Evolutionary conservation across 805 yeast species (phyloP), one percentile per base, ranked within the genome.

Genomic region (Starmerella bombicola): DNA sequence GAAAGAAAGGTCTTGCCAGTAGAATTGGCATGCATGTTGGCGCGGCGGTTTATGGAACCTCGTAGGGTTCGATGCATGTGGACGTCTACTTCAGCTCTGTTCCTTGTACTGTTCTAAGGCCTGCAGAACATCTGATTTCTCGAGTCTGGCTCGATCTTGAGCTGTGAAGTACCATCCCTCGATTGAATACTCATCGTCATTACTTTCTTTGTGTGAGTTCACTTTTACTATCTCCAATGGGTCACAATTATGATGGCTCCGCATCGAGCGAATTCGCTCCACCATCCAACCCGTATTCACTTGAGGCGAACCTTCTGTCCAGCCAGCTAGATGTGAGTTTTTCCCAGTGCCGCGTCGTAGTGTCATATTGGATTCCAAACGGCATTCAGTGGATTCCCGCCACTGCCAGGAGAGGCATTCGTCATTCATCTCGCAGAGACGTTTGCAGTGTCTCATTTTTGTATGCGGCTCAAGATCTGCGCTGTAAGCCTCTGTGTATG

Each of bases 261-360:
- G 46, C 33, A 52, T 22, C 15, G 40, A 43, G 3, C 55, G 46
- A 29, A 60, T 60, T n/a, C 61, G 47, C 22, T 60, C 62, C 13
- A 59, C 38, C 45, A 46, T 51, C 59, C 58, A 60, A 3, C 56
- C 61, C 16, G 55, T 48, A 12, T 40, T 46, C 4, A 50, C 40
- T 8, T 19, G 28, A 8, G 30, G 28, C n/a, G n/a, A 15, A 1
- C n/a, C 38, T 17, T 26, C 25, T 3, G 12, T n/a, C 26, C 38
- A 33, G 7, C 38, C 40, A 12, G 25, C 41, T 13, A 37, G 25
- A 12, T 39, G 30, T 19, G 41, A 40, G 38, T 44, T 41, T 26
- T 37, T 35, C 12, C 45, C 51, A 15, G 25, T 28, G 16, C 51
- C 51, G 16, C 53, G 49, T 20, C 37, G 17, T 5, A 50, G 20